Conservation (phyloP, 805 yeast genomes). For the Candida jianshihensis region DNA sequence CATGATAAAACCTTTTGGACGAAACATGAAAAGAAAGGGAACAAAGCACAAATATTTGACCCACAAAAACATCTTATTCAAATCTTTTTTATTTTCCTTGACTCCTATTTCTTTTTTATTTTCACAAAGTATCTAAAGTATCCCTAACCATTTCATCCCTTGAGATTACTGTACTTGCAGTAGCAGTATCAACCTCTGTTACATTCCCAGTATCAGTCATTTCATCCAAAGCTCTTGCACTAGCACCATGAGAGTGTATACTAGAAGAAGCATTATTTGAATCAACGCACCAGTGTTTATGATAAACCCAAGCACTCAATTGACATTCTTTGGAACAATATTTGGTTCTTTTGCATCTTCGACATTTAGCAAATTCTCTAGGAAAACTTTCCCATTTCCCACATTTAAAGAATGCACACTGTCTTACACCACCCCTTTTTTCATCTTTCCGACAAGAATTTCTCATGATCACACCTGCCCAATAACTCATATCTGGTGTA, state of each 20-base stretch:
- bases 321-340: slow-evolving; percentile 93
- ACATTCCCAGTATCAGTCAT: not conserved
- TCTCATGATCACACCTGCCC: slow-evolving; percentile 98
- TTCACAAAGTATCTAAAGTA: too few species aligned
- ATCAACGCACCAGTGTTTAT: slow-evolving; percentile 82
- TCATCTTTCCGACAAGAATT: slow-evolving; percentile 93
- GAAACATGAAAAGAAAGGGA: too few species aligned
- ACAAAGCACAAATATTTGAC: too few species aligned
- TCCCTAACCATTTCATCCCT: slow-evolving; percentile 1
- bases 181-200: not conserved
- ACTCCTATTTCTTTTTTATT: too few species aligned
- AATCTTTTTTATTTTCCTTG: too few species aligned
- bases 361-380: slow-evolving; percentile 89
- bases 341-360: slow-evolving; percentile 90
- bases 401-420: slow-evolving; percentile 89
- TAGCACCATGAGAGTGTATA: not conserved
- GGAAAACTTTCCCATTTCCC: slow-evolving; percentile 92
- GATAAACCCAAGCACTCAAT: slow-evolving; percentile 85
- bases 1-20: too few species aligned
- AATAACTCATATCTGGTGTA: slow-evolving; percentile 78
- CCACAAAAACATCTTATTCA: too few species aligned
- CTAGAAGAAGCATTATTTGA: slow-evolving; percentile 16
- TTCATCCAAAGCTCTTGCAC: not conserved
- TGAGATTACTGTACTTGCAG: not conserved
- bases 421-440: slow-evolving; percentile 79